Conservation (phyloP, 441 rosid genomes). For the Gossypium schwendimanii region DNA sequence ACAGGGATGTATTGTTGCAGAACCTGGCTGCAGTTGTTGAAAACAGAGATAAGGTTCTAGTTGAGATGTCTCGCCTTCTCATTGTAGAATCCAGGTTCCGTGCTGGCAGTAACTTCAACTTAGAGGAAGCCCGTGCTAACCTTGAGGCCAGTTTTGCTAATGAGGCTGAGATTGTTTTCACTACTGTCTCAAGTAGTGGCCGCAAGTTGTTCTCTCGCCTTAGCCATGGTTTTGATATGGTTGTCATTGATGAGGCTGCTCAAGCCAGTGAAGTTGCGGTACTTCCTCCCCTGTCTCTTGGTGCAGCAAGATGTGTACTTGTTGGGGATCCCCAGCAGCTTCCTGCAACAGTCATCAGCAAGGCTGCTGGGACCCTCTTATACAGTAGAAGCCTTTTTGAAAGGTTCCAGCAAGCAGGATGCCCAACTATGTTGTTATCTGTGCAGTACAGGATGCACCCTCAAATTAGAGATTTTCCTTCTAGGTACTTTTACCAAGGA, state of each 20-base stretch:
- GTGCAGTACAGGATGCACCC: constrained; percentile 99
- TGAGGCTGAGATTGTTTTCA: constrained; percentile 98
- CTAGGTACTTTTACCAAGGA: constrained; percentile 89
- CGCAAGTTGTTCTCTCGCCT: constrained; percentile 95
- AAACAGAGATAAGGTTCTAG: constrained; percentile 83
- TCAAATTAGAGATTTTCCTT: constrained; percentile 90
- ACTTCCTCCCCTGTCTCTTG: constrained; percentile 96
- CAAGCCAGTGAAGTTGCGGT: constrained; percentile 95
- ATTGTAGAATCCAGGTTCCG: constrained; percentile 79
- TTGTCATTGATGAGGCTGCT: constrained; percentile 97
- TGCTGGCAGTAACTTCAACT: constrained; percentile 62
- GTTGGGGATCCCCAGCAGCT: constrained; percentile 99
- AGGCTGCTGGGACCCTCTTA: constrained; percentile 89
- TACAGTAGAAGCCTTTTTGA: constrained; percentile 97
- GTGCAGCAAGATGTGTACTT: constrained; percentile 95
- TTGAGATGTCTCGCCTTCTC: constrained; percentile 93
- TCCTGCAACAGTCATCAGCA: constrained; percentile 97
- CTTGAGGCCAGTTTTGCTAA: constrained; percentile 98
- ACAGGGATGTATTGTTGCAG: constrained; percentile 74
- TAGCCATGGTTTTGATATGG: constrained; percentile 98
- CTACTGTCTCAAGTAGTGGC: constrained; percentile 98
- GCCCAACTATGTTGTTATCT: constrained; percentile 90
- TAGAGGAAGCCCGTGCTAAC: constrained; percentile 95
- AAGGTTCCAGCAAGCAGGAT: constrained; percentile 95
- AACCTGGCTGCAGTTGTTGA: constrained; percentile 90